phyloP scores from a whole-genome alignment of 352 stramenopile species.

The Phytophthora citricola region DNA sequence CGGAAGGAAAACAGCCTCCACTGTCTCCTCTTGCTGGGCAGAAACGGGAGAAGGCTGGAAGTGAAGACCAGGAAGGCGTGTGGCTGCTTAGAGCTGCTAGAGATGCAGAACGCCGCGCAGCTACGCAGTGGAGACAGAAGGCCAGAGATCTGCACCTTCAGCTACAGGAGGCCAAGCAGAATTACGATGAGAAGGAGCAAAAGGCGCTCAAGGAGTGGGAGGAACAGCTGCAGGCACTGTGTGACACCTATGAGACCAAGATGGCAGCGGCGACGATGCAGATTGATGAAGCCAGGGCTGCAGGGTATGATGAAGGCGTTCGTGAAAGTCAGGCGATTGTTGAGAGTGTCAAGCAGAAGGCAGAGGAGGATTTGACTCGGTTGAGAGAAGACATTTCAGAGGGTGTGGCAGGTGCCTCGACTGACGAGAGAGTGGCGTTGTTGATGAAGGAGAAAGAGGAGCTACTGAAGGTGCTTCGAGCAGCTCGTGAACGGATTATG shows the following conservation, averaged over 20 bases:
- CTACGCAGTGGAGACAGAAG: slow-evolving; percentile 77
- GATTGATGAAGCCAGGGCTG: slow-evolving; percentile 72
- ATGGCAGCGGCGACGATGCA: slow-evolving; percentile 77
- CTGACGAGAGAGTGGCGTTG: slow-evolving; percentile 13
- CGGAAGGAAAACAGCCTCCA: slow-evolving; percentile 14
- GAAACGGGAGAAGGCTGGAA: slow-evolving; percentile 23
- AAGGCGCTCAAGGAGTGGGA: slow-evolving; percentile 57
- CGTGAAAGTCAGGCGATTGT: slow-evolving; percentile 79
- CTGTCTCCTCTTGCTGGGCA: slow-evolving; percentile 16
- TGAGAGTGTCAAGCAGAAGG: slow-evolving; percentile 57
- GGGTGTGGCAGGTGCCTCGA: neutral
- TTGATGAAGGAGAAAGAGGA: slow-evolving; percentile 42
- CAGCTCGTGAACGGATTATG: slow-evolving; percentile 16
- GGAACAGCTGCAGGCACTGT: slow-evolving; percentile 67
- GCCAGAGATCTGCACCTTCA: slow-evolving; percentile 67
- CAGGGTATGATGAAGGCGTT: slow-evolving; percentile 80
- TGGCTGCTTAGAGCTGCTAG: slow-evolving; percentile 47
- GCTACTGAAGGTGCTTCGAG: slow-evolving; percentile 32
- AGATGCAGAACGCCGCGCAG: slow-evolving; percentile 52
- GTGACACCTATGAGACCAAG: slow-evolving; percentile 75
- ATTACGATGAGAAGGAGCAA: slow-evolving; percentile 56
- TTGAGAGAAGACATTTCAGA: slow-evolving; percentile 36
- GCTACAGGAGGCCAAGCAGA: slow-evolving; percentile 46
- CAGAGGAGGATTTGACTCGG: slow-evolving; percentile 49
- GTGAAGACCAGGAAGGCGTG: slow-evolving; percentile 46